Base-by-base conservation (phyloP, 2,329 filamentous ascomycete genomes). In the Ceratocystis cubensis region DNA sequence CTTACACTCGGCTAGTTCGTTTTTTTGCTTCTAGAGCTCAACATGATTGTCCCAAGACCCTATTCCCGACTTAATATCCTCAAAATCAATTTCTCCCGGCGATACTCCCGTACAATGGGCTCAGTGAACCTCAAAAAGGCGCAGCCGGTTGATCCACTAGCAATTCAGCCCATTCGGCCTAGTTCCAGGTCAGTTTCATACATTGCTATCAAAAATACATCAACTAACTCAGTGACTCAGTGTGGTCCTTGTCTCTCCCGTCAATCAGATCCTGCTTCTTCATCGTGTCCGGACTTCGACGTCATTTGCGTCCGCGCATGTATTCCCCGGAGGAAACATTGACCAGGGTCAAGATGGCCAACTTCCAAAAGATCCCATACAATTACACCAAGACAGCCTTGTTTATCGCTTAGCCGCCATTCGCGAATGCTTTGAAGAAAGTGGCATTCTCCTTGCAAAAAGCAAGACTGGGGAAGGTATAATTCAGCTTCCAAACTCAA, bases 361-460 rank as follows among this genome's bases (percentile, higher is more conserved):
- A 0, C 74, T 84, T 1, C 80, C 81, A 0, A 71, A 73, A 0
- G 79, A 80, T 17, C 78, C 84, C 33, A 75, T 78, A 0, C 77
- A 75, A 8, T 78, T 87, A 13, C 91, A 96, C 71, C 75, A 79
- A 10, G 92, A 96, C 73, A 85, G 85, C 0, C 77, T 79, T 0
- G 82, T 84, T 2, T 96, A 96, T 73, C 81, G 91, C n/a, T 76
- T 89, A 45, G 91, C 88, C 5, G 94, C 92, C 0, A 84, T 97
- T 28, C 81, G 94, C 5, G 94, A 97, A 78, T 91, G 91, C 0
- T 97, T 97, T 73, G 94, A 99, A 74, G 94, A 97, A 77, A 92
- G 89, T 70, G 94, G 94, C 0, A 91, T 96, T 65, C 76, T 97
- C 30, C 80, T 97, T 2, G 90, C 89, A 5, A 41, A 63, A 7